Conservation (phyloP, 441 rosid genomes). For the Rhodomyrtus psidioides region DNA sequence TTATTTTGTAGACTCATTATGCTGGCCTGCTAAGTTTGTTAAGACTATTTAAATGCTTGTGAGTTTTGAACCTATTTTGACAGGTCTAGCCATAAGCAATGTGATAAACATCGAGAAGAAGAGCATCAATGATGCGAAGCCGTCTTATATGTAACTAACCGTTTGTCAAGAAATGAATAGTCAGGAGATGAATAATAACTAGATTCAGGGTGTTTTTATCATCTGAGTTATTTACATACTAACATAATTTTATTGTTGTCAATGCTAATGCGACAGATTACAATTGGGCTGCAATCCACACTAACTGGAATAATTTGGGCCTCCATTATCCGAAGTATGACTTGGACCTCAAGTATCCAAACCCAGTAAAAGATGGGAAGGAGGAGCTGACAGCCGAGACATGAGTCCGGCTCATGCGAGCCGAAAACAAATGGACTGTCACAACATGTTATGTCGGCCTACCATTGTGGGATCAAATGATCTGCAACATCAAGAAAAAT, state of each 20-base stretch:
- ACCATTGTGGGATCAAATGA: background rate
- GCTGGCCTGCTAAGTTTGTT: too few species aligned
- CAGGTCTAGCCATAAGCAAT: too few species aligned
- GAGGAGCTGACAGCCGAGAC: background rate
- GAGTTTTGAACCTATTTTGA: too few species aligned
- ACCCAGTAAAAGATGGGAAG: background rate
- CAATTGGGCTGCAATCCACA: too few species aligned
- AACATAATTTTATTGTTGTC: background rate
- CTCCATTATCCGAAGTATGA: too few species aligned
- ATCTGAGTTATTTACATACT: background rate
- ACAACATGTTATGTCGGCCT: background rate
- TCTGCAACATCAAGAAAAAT: background rate
- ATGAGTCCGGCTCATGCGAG: background rate
- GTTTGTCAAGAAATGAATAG: too few species aligned
- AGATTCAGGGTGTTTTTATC: background rate
- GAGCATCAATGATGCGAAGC: too few species aligned
- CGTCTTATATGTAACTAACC: background rate
- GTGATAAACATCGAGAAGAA: too few species aligned
- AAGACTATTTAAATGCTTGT: too few species aligned
- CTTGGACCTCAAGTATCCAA: background rate
- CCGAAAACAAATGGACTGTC: background rate
- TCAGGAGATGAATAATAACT: background rate
- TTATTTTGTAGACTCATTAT: too few species aligned
- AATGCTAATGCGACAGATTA: too few species aligned
- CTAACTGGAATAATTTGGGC: too few species aligned